Percentiles rank a stretch among this genome's conserved stretches.
Conservation (phyloP, 2,329 filamentous ascomycete genomes). For the Cordyceps cicadae region DNA sequence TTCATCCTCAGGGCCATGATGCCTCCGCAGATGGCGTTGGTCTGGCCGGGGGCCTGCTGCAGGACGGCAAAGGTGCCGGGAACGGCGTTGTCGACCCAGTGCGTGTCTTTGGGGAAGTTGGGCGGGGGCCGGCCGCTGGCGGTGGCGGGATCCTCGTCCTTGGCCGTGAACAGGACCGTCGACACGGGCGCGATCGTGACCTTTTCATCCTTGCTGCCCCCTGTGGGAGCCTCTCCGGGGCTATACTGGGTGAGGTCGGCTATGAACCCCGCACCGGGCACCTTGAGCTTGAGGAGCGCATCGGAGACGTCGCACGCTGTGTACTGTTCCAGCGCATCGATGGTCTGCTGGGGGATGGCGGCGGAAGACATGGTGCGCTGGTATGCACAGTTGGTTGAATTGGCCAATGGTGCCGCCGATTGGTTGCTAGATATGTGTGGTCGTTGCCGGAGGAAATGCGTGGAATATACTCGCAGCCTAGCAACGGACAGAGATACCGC, state of each 20-base stretch:
- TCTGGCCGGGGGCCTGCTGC: constrained; percentile 55
- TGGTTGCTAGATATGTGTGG: not conserved
- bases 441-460: not conserved
- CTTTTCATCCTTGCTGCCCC: constrained; percentile 18
- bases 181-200: constrained; percentile 46
- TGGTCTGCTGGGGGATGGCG: constrained; percentile 15
- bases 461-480: not conserved
- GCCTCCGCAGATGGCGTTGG: constrained; percentile 66
- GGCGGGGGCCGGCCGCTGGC: constrained; percentile 19
- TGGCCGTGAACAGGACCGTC: constrained; percentile 55
- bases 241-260: constrained; percentile 41
- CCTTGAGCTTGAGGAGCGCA: constrained; percentile 61
- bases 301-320: constrained; percentile 58
- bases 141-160: constrained; percentile 30
- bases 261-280: constrained; percentile 58
- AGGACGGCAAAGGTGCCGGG: constrained; percentile 56
- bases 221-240: constrained; percentile 13
- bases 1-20: constrained; percentile 68
- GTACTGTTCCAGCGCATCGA: constrained; percentile 28
- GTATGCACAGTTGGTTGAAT: not conserved
- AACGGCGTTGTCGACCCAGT: constrained; percentile 60
- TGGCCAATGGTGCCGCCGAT: not conserved
- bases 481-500: not conserved
- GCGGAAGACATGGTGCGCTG: constrained; percentile 10
- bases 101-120: constrained; percentile 51